phyloP scores from a whole-genome alignment of 441 rosid genomes.

The Melastoma candidum region DNA sequence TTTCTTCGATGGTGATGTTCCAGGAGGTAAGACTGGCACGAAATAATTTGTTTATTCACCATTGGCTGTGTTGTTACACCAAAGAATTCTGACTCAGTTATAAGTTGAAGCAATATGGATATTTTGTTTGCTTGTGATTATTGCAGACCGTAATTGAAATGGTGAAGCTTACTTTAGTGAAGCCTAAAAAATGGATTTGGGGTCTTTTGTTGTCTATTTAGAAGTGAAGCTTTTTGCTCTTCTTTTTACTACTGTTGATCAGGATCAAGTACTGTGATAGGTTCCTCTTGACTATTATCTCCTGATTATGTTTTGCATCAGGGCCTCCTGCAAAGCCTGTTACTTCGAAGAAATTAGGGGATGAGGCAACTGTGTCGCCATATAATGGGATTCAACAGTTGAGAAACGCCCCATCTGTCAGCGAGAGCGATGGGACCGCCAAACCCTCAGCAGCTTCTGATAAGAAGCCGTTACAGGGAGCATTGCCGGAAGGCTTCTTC shows the following conservation, averaged over 20 bases:
- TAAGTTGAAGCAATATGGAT: too few species aligned
- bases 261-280: too few species aligned
- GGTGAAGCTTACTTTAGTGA: too few species aligned
- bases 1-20: constrained; percentile 46
- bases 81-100: too few species aligned
- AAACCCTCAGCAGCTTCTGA: constrained; percentile 24
- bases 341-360: constrained; percentile 16
- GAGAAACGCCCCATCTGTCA: constrained; percentile 23
- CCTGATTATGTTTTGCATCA: constrained; percentile 11
- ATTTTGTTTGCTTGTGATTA: too few species aligned
- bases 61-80: not conserved
- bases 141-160: too few species aligned
- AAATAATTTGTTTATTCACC: not conserved
- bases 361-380: constrained; percentile 23
- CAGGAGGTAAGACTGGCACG: constrained; percentile 38
- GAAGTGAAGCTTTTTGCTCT: too few species aligned
- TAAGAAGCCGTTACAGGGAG: constrained; percentile 42
- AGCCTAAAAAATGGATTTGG: too few species aligned
- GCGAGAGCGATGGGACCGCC: constrained; percentile 24
- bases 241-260: too few species aligned
- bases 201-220: too few species aligned
- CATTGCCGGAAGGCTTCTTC: constrained; percentile 85
- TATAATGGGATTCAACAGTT: constrained; percentile 9
- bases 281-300: too few species aligned
- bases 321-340: constrained; percentile 14